A percentile compares a stretch with the other conserved stretches of the same genome.
Evolutionary conservation across 2,329 filamentous ascomycete genomes (phyloP).

Genomic region (Aspergillus hiratsukae): DNA sequence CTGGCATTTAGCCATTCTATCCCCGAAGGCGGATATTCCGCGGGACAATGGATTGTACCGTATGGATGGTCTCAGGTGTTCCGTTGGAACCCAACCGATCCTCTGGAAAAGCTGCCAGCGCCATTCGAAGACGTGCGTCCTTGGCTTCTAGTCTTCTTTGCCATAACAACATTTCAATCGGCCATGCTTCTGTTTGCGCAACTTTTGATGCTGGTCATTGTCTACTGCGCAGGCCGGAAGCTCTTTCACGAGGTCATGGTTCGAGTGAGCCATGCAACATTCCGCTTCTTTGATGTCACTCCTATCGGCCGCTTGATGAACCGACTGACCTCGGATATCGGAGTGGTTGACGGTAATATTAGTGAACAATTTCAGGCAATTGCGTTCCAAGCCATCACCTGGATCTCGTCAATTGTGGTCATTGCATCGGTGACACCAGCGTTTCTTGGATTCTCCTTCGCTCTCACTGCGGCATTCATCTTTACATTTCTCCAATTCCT

Average conservation of each 20-base stretch:
- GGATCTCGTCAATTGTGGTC: conserved; percentile 67
- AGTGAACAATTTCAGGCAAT: conserved; percentile 68
- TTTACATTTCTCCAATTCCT: conserved; percentile 72
- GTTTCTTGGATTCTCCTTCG: conserved; percentile 68
- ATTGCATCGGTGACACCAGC: conserved; percentile 74
- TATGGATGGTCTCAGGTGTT: conserved; percentile 6
- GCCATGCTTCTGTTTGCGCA: conserved; percentile 59
- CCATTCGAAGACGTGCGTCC: conserved; percentile 64
- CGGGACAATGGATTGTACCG: conserved; percentile 2
- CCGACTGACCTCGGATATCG: conserved; percentile 82
- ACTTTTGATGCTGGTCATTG: conserved; percentile 67
- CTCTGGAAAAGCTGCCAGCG: conserved; percentile 53
- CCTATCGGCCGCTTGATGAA: conserved; percentile 90
- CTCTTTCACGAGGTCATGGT: conserved; percentile 71
- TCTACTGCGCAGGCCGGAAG: conserved; percentile 69
- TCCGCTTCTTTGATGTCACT: conserved; percentile 87
- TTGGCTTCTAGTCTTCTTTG: conserved; percentile 69
- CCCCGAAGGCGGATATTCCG: conserved; percentile 7
- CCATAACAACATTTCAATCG: conserved; percentile 60
- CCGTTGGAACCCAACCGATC: conserved; percentile 20
- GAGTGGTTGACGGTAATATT: conserved; percentile 83
- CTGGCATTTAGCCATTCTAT: conserved; percentile 16
- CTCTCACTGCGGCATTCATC: conserved; percentile 65
- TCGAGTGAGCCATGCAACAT: conserved; percentile 72
- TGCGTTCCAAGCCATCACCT: conserved; percentile 65